phyloP scores from a whole-genome alignment of 306 rosid species.

The Quercus rubra region DNA sequence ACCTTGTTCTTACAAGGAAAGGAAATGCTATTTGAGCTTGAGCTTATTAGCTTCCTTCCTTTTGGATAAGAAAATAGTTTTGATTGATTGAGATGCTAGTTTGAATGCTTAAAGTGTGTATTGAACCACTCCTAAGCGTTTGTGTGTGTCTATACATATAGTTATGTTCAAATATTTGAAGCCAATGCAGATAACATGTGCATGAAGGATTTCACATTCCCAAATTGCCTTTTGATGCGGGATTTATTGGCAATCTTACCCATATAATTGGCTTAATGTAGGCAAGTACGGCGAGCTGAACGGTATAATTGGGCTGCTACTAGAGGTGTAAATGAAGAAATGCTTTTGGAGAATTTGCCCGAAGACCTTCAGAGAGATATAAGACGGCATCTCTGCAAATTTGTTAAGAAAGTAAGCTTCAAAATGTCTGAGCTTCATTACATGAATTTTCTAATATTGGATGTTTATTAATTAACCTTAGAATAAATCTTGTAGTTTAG shows the following conservation, averaged over 20 bases:
- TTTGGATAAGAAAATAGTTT: too few relatives aligned
- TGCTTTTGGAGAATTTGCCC: slow-evolving; percentile 68
- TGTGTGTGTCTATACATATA: neutral
- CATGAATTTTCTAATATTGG: slow-evolving; percentile 1
- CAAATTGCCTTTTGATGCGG: neutral
- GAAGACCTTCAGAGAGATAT: slow-evolving; percentile 82
- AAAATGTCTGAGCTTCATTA: neutral
- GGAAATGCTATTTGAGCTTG: neutral
- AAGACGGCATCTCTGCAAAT: slow-evolving; percentile 72
- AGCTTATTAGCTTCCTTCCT: neutral
- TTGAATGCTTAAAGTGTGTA: too few relatives aligned
- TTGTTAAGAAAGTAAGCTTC: slow-evolving; percentile 51
- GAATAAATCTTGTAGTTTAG: neutral
- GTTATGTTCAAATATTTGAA: too few relatives aligned
- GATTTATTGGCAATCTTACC: slow-evolving; percentile 7
- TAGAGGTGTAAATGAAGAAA: slow-evolving; percentile 89
- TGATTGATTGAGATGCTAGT: too few relatives aligned
- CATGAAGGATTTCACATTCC: neutral
- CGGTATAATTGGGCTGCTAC: slow-evolving; percentile 86
- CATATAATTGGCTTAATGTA: slow-evolving; percentile 22
- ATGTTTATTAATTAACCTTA: neutral
- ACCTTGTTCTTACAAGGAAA: neutral
- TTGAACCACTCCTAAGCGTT: too few relatives aligned
- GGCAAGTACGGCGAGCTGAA: slow-evolving; percentile 78
- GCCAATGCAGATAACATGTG: neutral